Percentiles rank a stretch among this genome's conserved stretches.
These are phyloP conservation scores for Podospora bellae-mahoneyi DNA, from an alignment of 495 filamentous ascomycete species.

Conservation along the genomic window DNA sequence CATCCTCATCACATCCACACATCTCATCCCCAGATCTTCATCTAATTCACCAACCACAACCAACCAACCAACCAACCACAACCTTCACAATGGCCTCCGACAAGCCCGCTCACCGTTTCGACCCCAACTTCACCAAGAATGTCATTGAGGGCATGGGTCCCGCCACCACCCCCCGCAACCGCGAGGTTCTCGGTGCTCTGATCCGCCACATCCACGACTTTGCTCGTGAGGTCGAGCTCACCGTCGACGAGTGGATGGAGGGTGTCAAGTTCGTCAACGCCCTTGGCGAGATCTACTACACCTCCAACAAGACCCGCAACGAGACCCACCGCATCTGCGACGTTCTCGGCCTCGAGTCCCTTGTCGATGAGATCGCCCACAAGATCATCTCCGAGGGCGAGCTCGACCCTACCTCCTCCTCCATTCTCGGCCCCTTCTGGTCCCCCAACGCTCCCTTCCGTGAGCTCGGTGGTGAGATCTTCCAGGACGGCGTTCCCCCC, in stretches of 20 bases:
- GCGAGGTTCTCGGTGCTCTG: slow-evolving; percentile 60
- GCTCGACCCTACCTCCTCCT: slow-evolving; percentile 70
- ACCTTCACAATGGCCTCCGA: slow-evolving; percentile 23
- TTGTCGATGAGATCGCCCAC: slow-evolving; percentile 83
- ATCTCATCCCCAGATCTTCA: slow-evolving; percentile 1
- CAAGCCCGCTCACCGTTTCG: slow-evolving; percentile 49
- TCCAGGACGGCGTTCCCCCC: slow-evolving; percentile 59
- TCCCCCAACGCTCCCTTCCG: slow-evolving; percentile 78
- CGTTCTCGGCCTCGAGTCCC: slow-evolving; percentile 76
- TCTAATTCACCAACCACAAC: slow-evolving; percentile 11
- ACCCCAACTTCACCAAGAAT: slow-evolving; percentile 72
- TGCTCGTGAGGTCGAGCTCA: slow-evolving; percentile 75
- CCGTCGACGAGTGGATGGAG: slow-evolving; percentile 74
- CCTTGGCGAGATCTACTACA: slow-evolving; percentile 50
- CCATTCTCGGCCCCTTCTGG: slow-evolving; percentile 87
- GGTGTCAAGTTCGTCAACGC: slow-evolving; percentile 62
- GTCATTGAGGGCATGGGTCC: slow-evolving; percentile 75
- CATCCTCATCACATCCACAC: slow-evolving; percentile 3
- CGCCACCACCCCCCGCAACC: slow-evolving; percentile 64
- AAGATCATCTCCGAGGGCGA: slow-evolving; percentile 69
- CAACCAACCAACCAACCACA: slow-evolving; percentile 8
- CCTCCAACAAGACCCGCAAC: slow-evolving; percentile 60
- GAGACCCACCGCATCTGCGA: slow-evolving; percentile 77
- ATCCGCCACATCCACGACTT: slow-evolving; percentile 82
- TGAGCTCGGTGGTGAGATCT: slow-evolving; percentile 64